Conservation (phyloP, 345 rosid species). For the Combretum micranthum region DNA sequence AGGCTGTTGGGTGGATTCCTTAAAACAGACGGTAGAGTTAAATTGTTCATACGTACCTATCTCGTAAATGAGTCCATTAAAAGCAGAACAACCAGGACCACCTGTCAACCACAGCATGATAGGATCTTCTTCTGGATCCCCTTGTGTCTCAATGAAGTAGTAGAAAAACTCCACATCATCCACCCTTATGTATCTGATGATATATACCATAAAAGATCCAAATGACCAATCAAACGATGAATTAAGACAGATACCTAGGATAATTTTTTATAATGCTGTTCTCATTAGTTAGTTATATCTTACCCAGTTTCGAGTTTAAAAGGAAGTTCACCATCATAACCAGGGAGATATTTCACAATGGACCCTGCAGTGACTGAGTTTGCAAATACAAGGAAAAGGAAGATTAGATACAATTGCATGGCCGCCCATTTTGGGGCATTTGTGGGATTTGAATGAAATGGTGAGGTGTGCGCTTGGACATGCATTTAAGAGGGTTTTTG, state of each 20-base stretch:
- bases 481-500: no score
- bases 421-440: background rate
- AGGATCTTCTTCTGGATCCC: slow-evolving; percentile 25
- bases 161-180: slow-evolving; percentile 16
- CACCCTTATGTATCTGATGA: slow-evolving; percentile 14
- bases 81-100: slow-evolving; percentile 34
- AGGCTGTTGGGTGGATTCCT: no score
- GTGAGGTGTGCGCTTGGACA: no score
- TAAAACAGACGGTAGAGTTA: background rate
- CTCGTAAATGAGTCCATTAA: slow-evolving; percentile 25
- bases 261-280: background rate
- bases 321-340: slow-evolving; percentile 26
- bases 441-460: background rate
- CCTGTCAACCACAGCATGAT: slow-evolving; percentile 30
- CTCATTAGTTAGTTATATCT: no score
- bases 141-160: slow-evolving; percentile 27
- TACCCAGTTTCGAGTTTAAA: slow-evolving; percentile 36
- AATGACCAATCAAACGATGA: background rate
- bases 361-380: slow-evolving; percentile 2
- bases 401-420: background rate
- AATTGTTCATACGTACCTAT: slow-evolving; percentile 19
- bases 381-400: background rate
- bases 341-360: slow-evolving; percentile 22
- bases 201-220: background rate
- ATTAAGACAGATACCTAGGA: background rate